Evolutionary conservation across 164 flowering plant genomes (phyloP).

Genomic region (Buxus sempervirens): DNA sequence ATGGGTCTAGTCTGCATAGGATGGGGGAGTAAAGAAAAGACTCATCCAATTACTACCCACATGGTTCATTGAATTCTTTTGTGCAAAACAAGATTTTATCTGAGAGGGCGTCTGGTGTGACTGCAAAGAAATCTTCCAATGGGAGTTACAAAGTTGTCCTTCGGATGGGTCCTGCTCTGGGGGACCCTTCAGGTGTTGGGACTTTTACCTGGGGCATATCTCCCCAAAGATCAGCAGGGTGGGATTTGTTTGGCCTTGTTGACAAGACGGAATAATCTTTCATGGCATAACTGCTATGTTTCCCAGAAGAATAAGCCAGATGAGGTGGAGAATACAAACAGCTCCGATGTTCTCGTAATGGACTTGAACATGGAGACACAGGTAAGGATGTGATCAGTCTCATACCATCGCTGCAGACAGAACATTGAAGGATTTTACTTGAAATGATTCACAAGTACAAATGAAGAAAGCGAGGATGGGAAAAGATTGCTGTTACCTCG

Average conservation of each 20-base stretch:
- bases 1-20: background rate
- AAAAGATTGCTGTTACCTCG: conserved; percentile 39
- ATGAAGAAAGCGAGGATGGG: background rate
- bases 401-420: conserved; percentile 17
- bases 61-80: too few species aligned
- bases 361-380: conserved; percentile 34
- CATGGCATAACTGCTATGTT: conserved; percentile 21
- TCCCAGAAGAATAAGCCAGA: conserved; percentile 33
- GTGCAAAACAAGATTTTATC: background rate
- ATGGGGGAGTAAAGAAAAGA: too few species aligned
- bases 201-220: conserved; percentile 10
- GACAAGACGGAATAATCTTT: conserved; percentile 9
- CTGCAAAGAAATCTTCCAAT: background rate
- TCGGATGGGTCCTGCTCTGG: conserved; percentile 6
- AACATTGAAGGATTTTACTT: background rate
- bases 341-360: conserved; percentile 38
- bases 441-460: background rate
- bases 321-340: conserved; percentile 73
- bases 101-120: background rate
- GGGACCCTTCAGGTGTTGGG: conserved; percentile 21
- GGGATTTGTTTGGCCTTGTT: conserved; percentile 2
- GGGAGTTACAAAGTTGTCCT: background rate
- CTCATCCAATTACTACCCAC: too few species aligned
- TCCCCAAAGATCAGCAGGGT: conserved; percentile 14
- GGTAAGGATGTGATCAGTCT: conserved; percentile 31